Evolutionary conservation across 2,329 filamentous ascomycete genomes (phyloP), one percentile per base, ranked within the genome.

Genomic region (Botryotinia convoluta): DNA sequence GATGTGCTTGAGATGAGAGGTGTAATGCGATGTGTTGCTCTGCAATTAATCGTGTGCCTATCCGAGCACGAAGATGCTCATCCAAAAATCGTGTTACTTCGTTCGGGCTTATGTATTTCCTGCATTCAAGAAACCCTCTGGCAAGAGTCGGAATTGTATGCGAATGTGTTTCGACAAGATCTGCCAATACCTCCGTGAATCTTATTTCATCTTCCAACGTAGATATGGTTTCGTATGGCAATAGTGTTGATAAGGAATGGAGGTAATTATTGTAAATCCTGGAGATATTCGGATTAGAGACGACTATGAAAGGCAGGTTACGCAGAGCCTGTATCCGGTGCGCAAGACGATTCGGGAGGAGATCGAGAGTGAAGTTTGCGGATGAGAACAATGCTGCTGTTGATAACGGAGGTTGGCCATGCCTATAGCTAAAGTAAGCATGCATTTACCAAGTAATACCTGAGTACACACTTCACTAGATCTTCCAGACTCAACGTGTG

Each of bases 11-110:
- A 8, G 88, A 90, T 32, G 88, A 90, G 77, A 90, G 87, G 81
- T 98, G 96, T 63, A 98, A 86, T 22, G 95, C 95, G 77, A 99
- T 93, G 83, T 99, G 96, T 83, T 99, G 96, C 84, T 99, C 96
- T 7, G 95, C 96, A 72, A 99, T 94, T 77, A 99, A 86, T 74
- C 96, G 88, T 2, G 96, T 99, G 77, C 96, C 96, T 77, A 99
- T 99, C 73, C 96, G 89, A 7, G 96, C 95, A 65, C 95, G 92
- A 63, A 99, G 87, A 83, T 99, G 96, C 80, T 96, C 93, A 82
- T 99, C 95, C 48, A 99, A 87, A 80, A 98, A 99, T 29, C 88
- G 87, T 0, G 95, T 98, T n/a, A 97, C 95, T 74, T 97, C 92
- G 29, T 84, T 83, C 0, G 94, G 88, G 35, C 88, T 90, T 78